Evolutionary conservation across 2,329 filamentous ascomycete species (phyloP).

Genomic region (Trichoderma sp.): DNA sequence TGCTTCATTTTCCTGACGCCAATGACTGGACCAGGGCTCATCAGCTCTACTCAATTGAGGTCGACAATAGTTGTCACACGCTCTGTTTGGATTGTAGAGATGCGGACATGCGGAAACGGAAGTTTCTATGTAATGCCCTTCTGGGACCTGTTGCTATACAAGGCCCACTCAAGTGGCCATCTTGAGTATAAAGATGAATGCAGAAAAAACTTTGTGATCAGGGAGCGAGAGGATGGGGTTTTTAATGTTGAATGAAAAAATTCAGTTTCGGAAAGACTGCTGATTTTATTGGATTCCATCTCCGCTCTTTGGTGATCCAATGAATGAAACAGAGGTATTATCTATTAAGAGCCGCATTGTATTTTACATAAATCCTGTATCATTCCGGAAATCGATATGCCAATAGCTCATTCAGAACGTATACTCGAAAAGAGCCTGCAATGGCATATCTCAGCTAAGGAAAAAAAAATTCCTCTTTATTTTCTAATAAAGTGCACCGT

Average conservation of each 20-base stretch:
- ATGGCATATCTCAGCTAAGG: not conserved
- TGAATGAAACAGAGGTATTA: not conserved
- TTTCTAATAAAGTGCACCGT: not conserved
- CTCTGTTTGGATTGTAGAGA: not conserved
- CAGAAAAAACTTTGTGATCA: not conserved
- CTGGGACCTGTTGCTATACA: not conserved
- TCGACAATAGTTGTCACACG: too few species aligned
- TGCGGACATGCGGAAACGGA: not conserved
- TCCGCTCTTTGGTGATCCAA: not conserved
- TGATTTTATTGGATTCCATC: not conserved
- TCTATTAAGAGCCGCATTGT: not conserved
- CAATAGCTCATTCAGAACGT: not conserved
- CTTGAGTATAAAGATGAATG: not conserved
- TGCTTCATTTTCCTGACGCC: too few species aligned
- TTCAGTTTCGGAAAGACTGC: not conserved
- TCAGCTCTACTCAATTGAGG: too few species aligned
- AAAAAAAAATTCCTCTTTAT: not conserved
- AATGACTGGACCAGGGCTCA: too few species aligned
- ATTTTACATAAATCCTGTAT: not conserved
- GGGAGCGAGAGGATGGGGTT: not conserved
- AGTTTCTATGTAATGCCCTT: not conserved
- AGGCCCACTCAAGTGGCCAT: not conserved
- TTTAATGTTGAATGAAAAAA: not conserved
- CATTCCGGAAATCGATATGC: not conserved
- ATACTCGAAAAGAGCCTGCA: not conserved